Conservation (phyloP, 805 yeast species). For the Saccharomycopsis olivae region DNA sequence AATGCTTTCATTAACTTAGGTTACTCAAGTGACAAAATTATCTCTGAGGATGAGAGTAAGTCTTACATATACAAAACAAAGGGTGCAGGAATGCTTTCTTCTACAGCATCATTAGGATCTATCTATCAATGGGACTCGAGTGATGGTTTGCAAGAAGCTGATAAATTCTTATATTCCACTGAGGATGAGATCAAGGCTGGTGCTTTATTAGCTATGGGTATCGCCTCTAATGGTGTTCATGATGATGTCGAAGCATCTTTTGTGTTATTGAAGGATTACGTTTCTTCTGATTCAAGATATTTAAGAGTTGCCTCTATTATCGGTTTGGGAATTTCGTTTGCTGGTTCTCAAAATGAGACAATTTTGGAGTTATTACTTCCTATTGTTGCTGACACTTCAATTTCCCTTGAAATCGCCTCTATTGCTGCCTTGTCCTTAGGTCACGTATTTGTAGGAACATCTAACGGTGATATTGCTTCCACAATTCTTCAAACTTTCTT, state of each 20-base stretch:
- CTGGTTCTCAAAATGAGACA: slow-evolving; percentile 86
- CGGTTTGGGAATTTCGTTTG: slow-evolving; percentile 90
- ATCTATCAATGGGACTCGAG: slow-evolving; percentile 84
- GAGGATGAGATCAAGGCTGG: slow-evolving; percentile 92
- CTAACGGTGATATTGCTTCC: slow-evolving; percentile 91
- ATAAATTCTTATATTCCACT: slow-evolving; percentile 75
- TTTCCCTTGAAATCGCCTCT: slow-evolving; percentile 68
- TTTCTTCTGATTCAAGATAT: slow-evolving; percentile 49
- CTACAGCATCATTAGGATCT: slow-evolving; percentile 87
- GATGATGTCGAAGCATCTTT: slow-evolving; percentile 93
- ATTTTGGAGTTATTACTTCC: slow-evolving; percentile 71
- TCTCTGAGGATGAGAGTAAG: slow-evolving; percentile 61
- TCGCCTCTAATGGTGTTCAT: slow-evolving; percentile 84
- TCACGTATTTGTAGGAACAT: slow-evolving; percentile 90
- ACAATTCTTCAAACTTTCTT: slow-evolving; percentile 81
- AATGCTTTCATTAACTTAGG: slow-evolving; percentile 89
- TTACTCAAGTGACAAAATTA: slow-evolving; percentile 72
- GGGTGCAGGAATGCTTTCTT: slow-evolving; percentile 82
- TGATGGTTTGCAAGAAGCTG: slow-evolving; percentile 83
- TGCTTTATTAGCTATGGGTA: slow-evolving; percentile 90
- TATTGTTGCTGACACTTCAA: slow-evolving; percentile 64
- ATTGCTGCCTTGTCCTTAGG: slow-evolving; percentile 89
- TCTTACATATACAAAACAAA: slow-evolving; percentile 89
- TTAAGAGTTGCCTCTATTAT: slow-evolving; percentile 74
- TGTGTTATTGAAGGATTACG: slow-evolving; percentile 75